Conservation (phyloP, 768 basidiomycete species). For the Paxillus involutus region DNA sequence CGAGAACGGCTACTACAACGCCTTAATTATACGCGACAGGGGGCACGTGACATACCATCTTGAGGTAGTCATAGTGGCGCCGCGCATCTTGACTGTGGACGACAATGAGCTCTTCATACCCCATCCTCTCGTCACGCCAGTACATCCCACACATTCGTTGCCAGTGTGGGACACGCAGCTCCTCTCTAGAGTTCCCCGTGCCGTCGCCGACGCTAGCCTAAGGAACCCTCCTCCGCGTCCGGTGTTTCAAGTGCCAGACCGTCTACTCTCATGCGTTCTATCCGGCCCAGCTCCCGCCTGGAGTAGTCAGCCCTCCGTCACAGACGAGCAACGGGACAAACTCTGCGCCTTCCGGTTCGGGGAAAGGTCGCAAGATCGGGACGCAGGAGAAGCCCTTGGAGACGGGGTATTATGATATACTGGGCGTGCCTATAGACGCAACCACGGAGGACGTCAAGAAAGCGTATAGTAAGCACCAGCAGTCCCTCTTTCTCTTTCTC, state of each 20-base stretch:
- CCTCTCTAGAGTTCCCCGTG: no score
- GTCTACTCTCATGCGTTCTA: no score
- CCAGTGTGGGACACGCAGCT: no score
- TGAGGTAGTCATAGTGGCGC: not conserved
- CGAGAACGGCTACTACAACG: no score
- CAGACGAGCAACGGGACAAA: conserved; percentile 19
- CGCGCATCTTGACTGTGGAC: conserved; percentile 13
- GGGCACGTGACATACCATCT: conserved; percentile 20
- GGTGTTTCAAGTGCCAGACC: no score
- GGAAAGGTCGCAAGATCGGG: conserved; percentile 77
- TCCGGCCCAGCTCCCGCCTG: no score
- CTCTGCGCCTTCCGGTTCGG: conserved; percentile 13
- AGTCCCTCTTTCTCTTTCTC: no score
- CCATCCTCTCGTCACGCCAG: conserved; percentile 62
- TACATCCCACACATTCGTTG: conserved; percentile 57
- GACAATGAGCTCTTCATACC: conserved; percentile 46
- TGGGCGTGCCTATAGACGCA: conserved; percentile 74
- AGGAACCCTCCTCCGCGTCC: no score
- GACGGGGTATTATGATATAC: conserved; percentile 86
- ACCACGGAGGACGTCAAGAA: no score
- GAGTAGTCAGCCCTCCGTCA: conserved; percentile 13
- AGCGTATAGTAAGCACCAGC: no score
- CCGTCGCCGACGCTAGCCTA: no score
- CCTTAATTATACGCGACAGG: conserved; percentile 13
- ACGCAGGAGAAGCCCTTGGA: conserved; percentile 88